Evolutionary conservation across 2,329 filamentous ascomycete genomes (phyloP), one percentile per base, ranked within the genome.

Genomic region (Aspergillus ochraceoroseus): DNA sequence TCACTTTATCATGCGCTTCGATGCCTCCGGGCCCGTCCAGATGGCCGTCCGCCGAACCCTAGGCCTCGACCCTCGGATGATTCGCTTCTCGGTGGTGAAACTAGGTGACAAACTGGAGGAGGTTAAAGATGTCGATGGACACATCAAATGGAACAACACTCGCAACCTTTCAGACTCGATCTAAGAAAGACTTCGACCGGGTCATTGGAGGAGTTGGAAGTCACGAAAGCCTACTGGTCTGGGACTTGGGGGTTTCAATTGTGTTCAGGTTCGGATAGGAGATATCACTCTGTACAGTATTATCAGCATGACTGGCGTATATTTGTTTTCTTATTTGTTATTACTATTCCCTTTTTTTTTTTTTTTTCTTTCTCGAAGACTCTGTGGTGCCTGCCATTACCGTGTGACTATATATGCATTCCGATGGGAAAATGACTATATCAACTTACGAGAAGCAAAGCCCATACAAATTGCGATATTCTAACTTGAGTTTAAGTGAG

Each of bases 1-100:
- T 72, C 94, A 98, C 76, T 98, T 98, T 67, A 85, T 94, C 60
- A 86, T 98, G 85, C 86, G 92, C 56, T 98, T 95, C 74, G 92
- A 98, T 65, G 72, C 83, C 41, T 84, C 82, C 44, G 78, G 81
- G 5, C 66, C 72, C 35, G 82, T 85, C 5, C 90, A 96, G 67
- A 71, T 85, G 51, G 74, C 80, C 29, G 77, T 98, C 27, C 77
- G 83, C 47, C 76, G 75, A 46, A 90, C 85, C 12, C 74, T 98
- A 52, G 77, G 79, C 35, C 74, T 94, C 53, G 92, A 98, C 69
- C 90, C 92, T 27, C 76, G 92, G 42, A 85, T 96, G 79, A 85
- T 98, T 49, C 80, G 88, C 44, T 83, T 89, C 56, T 82, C 81
- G 17, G 81, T 90, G 45, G 88, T 96, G 43, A 94, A 89, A 74